Evolutionary conservation across 2,329 filamentous ascomycete species (phyloP).

Genomic region (Cladorrhinum sp.): DNA sequence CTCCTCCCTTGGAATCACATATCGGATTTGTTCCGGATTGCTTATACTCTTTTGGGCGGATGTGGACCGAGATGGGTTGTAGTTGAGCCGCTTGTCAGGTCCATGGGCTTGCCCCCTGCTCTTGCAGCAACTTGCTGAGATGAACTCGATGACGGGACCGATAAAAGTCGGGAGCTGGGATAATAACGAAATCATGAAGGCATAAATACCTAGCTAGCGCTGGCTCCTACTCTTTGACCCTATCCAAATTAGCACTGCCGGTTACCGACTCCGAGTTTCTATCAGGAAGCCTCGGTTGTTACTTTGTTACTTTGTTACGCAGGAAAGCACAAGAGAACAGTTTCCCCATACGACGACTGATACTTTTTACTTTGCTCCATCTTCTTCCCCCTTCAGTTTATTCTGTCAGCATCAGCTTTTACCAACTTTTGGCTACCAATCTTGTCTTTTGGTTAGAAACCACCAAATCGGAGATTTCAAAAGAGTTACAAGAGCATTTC

Average conservation of each 20-base stretch:
- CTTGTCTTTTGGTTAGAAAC: no score
- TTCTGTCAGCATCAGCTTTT: no score
- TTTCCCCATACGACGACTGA: no score
- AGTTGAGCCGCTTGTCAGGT: background rate
- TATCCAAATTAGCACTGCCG: background rate
- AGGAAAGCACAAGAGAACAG: no score
- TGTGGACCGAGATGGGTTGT: no score
- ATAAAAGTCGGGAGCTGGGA: background rate
- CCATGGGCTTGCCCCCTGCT: background rate
- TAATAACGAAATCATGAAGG: background rate
- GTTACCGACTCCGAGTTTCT: background rate
- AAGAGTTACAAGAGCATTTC: no score
- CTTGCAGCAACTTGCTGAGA: background rate
- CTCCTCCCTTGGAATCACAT: background rate
- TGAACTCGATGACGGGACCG: background rate
- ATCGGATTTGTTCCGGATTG: background rate
- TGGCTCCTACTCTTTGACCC: background rate
- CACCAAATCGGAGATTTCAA: no score
- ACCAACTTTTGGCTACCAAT: no score
- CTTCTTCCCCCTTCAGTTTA: no score
- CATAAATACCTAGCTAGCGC: background rate
- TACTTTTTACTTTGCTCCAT: no score
- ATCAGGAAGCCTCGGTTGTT: background rate
- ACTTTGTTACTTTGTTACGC: background rate
- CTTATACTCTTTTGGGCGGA: background rate